Conservation (phyloP, 306 rosid genomes). For the Cicer pinnatifidum region DNA sequence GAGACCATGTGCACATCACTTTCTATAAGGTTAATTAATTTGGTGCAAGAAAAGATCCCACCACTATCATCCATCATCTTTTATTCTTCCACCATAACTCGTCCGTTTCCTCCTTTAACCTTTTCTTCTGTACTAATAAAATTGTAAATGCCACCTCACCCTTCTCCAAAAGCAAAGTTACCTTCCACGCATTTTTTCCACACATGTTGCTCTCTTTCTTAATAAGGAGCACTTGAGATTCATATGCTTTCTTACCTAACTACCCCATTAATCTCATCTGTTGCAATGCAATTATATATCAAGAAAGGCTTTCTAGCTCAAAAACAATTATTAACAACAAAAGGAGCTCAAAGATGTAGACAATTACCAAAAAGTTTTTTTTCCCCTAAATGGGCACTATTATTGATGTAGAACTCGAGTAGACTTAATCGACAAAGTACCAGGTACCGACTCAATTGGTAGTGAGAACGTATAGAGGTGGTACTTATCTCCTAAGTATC, state of each 20-base stretch:
- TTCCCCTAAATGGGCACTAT: no score
- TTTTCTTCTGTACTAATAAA: slow-evolving; percentile 39
- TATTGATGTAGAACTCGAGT: no score
- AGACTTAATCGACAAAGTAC: no score
- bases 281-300: slow-evolving; percentile 12
- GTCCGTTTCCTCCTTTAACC: slow-evolving; percentile 18
- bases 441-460: no score
- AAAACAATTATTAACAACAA: background rate
- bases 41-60: slow-evolving; percentile 43
- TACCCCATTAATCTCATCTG: slow-evolving; percentile 36
- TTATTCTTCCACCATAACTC: slow-evolving; percentile 40
- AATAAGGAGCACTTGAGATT: slow-evolving; percentile 28
- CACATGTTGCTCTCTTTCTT: slow-evolving; percentile 43
- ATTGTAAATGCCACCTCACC: slow-evolving; percentile 41
- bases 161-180: slow-evolving; percentile 39
- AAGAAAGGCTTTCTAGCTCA: background rate
- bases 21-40: slow-evolving; percentile 39
- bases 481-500: no score
- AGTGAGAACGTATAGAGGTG: no score
- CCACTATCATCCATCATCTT: slow-evolving; percentile 32
- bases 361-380: no score
- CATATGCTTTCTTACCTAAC: slow-evolving; percentile 23
- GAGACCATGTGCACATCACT: slow-evolving; percentile 55
- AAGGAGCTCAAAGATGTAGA: background rate
- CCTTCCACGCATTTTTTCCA: slow-evolving; percentile 24